Conservation (phyloP, 2,329 filamentous ascomycete genomes). For the Fusarium ambrosium region DNA sequence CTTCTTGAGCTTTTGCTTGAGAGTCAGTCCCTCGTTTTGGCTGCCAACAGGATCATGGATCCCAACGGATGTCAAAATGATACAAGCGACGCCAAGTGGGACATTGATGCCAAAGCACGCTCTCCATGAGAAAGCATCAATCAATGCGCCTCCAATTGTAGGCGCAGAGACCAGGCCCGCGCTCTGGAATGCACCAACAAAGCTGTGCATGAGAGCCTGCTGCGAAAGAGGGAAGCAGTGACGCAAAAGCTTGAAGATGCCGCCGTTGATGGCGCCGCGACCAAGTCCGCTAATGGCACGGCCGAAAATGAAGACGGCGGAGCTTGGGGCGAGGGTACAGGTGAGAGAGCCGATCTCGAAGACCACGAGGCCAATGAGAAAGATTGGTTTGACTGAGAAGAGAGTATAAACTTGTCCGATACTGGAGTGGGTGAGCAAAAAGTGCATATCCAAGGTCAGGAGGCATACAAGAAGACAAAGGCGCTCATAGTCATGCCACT, state of each 20-base stretch:
- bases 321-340: constrained; percentile 53
- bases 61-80: constrained; percentile 32
- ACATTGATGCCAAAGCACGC: constrained; percentile 45
- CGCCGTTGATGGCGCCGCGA: constrained; percentile 42
- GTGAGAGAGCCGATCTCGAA: constrained; percentile 53
- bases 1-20: constrained; percentile 36
- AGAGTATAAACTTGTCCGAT: constrained; percentile 50
- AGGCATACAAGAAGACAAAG: constrained; percentile 40
- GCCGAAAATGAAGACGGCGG: constrained; percentile 53
- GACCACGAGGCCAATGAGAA: constrained; percentile 45
- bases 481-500: constrained; percentile 45
- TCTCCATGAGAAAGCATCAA: constrained; percentile 41
- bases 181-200: constrained; percentile 39
- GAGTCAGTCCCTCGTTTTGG: neutral
- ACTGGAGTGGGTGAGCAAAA: constrained; percentile 10
- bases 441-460: no score
- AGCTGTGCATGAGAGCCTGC: constrained; percentile 38
- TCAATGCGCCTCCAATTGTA: constrained; percentile 34
- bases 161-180: constrained; percentile 38
- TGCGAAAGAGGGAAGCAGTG: constrained; percentile 40
- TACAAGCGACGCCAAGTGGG: constrained; percentile 29
- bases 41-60: constrained; percentile 31
- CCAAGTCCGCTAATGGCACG: constrained; percentile 55
- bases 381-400: constrained; percentile 49
- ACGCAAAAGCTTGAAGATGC: constrained; percentile 41